Evolutionary conservation across 108 stramenopile genomes (phyloP).

Genomic region (Cyclostephanos tholiformis): DNA sequence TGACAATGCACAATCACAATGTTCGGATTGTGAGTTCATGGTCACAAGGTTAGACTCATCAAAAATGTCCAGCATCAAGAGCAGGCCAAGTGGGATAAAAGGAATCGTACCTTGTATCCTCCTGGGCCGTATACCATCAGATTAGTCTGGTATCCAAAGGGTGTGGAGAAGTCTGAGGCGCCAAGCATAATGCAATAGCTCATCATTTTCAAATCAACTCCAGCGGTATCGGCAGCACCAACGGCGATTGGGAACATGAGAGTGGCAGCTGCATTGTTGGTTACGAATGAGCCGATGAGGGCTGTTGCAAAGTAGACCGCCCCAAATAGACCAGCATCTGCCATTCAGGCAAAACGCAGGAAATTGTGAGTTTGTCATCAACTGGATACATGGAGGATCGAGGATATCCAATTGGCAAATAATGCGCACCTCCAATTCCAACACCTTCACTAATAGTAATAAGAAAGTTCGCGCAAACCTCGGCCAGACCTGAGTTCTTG

Average conservation of each 20-base stretch:
- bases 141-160: conserved; percentile 84
- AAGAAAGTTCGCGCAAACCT: background rate
- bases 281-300: conserved; percentile 79
- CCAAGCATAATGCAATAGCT: conserved; percentile 79
- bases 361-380: conserved; percentile 55
- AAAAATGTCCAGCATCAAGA: background rate
- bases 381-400: conserved; percentile 61
- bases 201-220: conserved; percentile 65
- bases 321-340: conserved; percentile 68
- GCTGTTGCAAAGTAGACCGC: conserved; percentile 87
- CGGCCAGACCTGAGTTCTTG: conserved; percentile 53
- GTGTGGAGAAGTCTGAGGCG: conserved; percentile 81
- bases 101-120: conserved; percentile 54
- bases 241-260: conserved; percentile 51
- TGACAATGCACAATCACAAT: background rate
- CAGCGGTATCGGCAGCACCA: conserved; percentile 68
- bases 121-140: conserved; percentile 86
- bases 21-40: background rate
- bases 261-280: conserved; percentile 90
- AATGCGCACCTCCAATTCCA: conserved; percentile 1
- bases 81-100: background rate
- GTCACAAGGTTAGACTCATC: background rate
- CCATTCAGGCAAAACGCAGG: background rate
- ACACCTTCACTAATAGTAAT: conserved; percentile 3
- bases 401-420: conserved; percentile 40